These are phyloP conservation scores for Podila clonocystis DNA, from an alignment of 192 early-diverging fungal genomes.

Conservation along the genomic window DNA sequence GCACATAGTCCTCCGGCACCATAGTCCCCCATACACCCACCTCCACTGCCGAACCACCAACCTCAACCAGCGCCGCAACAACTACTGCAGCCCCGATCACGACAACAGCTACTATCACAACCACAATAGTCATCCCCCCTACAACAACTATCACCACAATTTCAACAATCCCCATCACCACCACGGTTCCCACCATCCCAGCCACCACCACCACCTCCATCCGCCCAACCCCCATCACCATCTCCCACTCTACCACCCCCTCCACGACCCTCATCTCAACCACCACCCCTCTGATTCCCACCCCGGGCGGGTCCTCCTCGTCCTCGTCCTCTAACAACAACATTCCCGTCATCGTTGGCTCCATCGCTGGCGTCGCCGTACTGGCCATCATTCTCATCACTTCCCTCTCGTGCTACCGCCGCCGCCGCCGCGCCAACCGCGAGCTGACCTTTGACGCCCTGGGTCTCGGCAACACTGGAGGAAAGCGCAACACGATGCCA, in stretches of 20 bases:
- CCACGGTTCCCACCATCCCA: not conserved
- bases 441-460: slow-evolving; percentile 28
- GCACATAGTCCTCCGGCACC: not conserved
- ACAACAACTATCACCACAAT: slow-evolving; percentile 1
- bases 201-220: slow-evolving; percentile 2
- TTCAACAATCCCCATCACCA: not conserved
- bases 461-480: slow-evolving; percentile 1
- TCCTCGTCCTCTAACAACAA: slow-evolving; percentile 8
- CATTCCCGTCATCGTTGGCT: slow-evolving; percentile 31
- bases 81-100: not conserved
- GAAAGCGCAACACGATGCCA: slow-evolving; percentile 5
- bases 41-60: not conserved
- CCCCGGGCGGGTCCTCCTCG: slow-evolving; percentile 9
- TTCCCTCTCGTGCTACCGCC: slow-evolving; percentile 25
- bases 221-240: not conserved
- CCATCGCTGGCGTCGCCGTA: slow-evolving; percentile 22
- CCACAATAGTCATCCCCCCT: not conserved
- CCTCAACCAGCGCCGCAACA: not conserved
- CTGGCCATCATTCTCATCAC: slow-evolving; percentile 18
- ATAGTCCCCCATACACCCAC: not conserved
- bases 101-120: not conserved
- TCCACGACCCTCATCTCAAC: not conserved
- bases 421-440: slow-evolving; percentile 14
- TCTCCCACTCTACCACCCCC: not conserved
- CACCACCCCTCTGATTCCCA: not conserved